Base-by-base conservation (phyloP, 2,329 filamentous ascomycete genomes). In the Neonectria sp. region DNA sequence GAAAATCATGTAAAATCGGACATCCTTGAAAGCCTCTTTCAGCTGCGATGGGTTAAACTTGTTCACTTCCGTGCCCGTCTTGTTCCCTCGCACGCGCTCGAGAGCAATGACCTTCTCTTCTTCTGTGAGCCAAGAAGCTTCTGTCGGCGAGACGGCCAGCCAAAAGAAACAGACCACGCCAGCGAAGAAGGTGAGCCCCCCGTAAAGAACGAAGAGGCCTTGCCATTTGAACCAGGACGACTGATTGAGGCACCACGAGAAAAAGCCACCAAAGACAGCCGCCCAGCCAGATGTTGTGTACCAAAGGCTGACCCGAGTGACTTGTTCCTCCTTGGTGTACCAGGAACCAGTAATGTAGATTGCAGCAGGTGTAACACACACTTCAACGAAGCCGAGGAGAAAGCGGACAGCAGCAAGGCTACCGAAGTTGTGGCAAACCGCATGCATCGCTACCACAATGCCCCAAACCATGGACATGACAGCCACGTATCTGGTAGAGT, bases 401-500 rank as follows among this genome's bases (percentile, higher is more conserved):
- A 67, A 67, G 3, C 64, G 53, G 12, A 67, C 53, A 1, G 31
- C 45, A 4, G 53, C 53, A 9, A 67, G 57, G 53, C 59, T 46
- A 17, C 49, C 65, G 21, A 68, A 68, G 49, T 60, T 25, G 17
- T 67, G 40, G 48, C 48, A 59, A 4, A 40, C 48, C 9, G 55
- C 65, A 29, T 59, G 53, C 25, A 56, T 27, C 9, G 43, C 52
- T 15, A 67, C 35, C 11, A 68, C 17, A 9, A 55, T 43, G n/a
- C 66, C 66, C 66, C 61, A 65, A 6, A 57, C 17, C n/a, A 65
- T 62, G 40, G 43, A 35, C 61, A 68, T 65, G 27, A 46, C 48
- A 7, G 61, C 21, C 21, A 21, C 21, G 21, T 21, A 21, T 21
- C 21, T 21, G 21, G 21, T 21, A 21, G 21, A 21, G 21, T 21